These are phyloP conservation scores for Debaryomyces nepalensis DNA, from an alignment of 1,139 yeast species.

Conservation along the genomic window DNA sequence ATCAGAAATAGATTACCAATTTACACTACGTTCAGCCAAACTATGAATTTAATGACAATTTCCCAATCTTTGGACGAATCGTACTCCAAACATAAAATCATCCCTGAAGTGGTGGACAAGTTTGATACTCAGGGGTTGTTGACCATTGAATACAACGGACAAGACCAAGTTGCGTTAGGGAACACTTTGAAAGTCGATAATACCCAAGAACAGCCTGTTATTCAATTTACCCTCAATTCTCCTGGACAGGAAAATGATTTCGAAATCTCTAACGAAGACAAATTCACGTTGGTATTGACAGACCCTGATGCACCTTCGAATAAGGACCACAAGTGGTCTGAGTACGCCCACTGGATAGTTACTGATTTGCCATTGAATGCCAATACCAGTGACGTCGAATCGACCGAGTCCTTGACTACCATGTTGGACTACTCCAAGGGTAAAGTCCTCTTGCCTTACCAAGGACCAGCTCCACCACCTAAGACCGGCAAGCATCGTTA, in stretches of 20 bases:
- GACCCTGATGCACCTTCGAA: constrained; percentile 95
- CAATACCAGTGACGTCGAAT: constrained; percentile 27
- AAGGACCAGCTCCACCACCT: constrained; percentile 86
- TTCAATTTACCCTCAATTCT: constrained; percentile 68
- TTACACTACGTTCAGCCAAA: constrained; percentile 14
- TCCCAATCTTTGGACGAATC: constrained; percentile 66
- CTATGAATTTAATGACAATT: constrained; percentile 58
- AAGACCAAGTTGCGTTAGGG: constrained; percentile 76
- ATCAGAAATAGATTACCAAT: constrained; percentile 9
- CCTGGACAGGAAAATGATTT: constrained; percentile 42
- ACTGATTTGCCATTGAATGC: constrained; percentile 60
- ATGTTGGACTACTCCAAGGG: constrained; percentile 45
- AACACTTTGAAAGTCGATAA: constrained; percentile 67
- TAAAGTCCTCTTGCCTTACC: constrained; percentile 47
- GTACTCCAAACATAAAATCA: constrained; percentile 60
- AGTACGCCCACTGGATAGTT: constrained; percentile 77
- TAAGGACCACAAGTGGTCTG: constrained; percentile 85
- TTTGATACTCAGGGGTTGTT: constrained; percentile 52
- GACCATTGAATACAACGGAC: constrained; percentile 52
- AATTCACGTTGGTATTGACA: constrained; percentile 75
- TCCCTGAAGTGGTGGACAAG: constrained; percentile 64
- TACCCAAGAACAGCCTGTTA: constrained; percentile 66
- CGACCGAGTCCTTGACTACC: constrained; percentile 38
- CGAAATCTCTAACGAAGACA: constrained; percentile 51
- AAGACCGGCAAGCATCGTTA: constrained; percentile 84